These are phyloP conservation scores for Phoma sp. DNA, from an alignment of 2,329 filamentous ascomycete species.

Conservation along the genomic window DNA sequence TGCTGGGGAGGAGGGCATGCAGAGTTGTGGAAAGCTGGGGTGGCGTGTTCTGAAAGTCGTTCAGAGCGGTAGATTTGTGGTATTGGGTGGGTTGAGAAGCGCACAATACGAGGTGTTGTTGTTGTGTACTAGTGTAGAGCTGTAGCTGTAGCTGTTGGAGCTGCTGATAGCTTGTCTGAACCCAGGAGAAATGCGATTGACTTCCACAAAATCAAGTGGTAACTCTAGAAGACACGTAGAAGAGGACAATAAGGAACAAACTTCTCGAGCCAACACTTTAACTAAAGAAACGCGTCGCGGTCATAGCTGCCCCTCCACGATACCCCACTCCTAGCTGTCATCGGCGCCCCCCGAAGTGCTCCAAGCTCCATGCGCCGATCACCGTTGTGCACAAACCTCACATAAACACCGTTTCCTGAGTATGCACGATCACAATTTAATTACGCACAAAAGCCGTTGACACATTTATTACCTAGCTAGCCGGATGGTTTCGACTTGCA, in stretches of 20 bases:
- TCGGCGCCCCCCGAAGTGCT: slow-evolving; percentile 12
- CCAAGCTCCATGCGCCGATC: slow-evolving; percentile 11
- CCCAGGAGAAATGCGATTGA: background rate
- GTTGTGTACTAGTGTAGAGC: background rate
- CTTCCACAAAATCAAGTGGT: background rate
- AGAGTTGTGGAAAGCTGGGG: background rate
- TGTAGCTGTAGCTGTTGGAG: background rate
- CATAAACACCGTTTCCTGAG: background rate
- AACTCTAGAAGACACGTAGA: background rate
- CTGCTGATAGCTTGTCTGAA: background rate
- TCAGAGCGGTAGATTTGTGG: background rate
- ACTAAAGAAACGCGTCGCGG: background rate
- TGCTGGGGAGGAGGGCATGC: slow-evolving; percentile 28
- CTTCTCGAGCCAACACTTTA: background rate
- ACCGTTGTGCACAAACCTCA: slow-evolving; percentile 8
- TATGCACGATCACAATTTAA: background rate
- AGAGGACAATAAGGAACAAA: background rate
- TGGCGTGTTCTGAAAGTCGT: background rate
- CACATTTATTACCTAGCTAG: background rate
- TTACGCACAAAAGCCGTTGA: background rate
- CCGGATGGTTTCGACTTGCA: background rate
- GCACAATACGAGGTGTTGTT: background rate
- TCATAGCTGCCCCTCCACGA: slow-evolving; percentile 11
- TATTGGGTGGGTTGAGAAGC: background rate
- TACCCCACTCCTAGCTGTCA: slow-evolving; percentile 4